Evolutionary conservation across 441 rosid species (phyloP), one percentile per base, ranked within the genome.

Genomic region (Bruguiera hainesii): DNA sequence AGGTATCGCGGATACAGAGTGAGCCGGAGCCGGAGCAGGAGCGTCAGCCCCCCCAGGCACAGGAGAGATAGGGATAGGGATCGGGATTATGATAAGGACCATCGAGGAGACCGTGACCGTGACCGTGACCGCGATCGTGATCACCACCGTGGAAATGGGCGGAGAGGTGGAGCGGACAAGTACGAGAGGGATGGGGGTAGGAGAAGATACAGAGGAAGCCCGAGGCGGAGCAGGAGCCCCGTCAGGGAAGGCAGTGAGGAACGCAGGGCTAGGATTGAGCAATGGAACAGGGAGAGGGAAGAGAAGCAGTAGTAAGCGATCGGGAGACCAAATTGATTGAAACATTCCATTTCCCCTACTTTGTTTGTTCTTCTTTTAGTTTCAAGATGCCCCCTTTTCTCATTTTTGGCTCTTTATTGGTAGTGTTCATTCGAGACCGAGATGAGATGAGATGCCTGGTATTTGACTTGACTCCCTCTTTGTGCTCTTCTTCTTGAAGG

Each of bases 281-380:
- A 78, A 53, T 85, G 89, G 89, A 85, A 85, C 69, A 75, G 84
- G 69, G 89, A 83, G 68, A 85, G 76, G 80, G 86, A 81, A 42
- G 61, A 75, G 64, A 81, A 79, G 33, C 78, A 69, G 71, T 84
- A 67, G 4, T 28, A 23, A 8, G 42, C 39, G n/a, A 66, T 25
- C 20, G 18, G 20, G n/a, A 16, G 20, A 16, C 5, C 19, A 23
- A 26, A 37, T 42, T 42, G 48, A 42, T 42, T 11, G 48, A 42
- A 42, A 2, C 48, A 35, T 30, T 25, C 6, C n/a, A 20, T 49
- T 49, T 42, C 21, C 31, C 50, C 65, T 25, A 16, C 13, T 21
- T 63, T 61, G 56, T 10, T 35, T 8, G 20, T 6, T 53, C 57
- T 56, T 30, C 33, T 29, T 20, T 11, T 33, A 33, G 9, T 7